Base-by-base conservation (phyloP, 2,329 filamentous ascomycete genomes). In the Macrophomina phaseolina region DNA sequence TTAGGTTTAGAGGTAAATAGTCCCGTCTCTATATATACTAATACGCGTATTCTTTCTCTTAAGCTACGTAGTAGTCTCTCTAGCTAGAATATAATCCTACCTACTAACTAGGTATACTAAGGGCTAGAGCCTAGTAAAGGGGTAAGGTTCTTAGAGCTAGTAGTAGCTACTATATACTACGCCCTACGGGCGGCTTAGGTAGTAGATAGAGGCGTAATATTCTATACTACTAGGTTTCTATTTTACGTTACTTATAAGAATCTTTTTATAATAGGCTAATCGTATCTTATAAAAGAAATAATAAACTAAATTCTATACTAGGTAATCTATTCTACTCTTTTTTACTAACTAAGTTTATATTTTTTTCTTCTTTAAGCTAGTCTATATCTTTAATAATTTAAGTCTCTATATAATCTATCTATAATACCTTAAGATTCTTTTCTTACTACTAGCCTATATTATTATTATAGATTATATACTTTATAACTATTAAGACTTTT, bases 181-280 rank as follows among this genome's bases (percentile, higher is more conserved):
- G 52, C 30, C 52, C 52, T 14, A 32, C 52, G 52, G 52, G 52
- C 5, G 18, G 32, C n/a, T 32, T 18, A 38, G 36, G 36, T 58
- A 28, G 28, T 28, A 14, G 42, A 12, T 16, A 58, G 36, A 36
- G 55, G 36, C 40, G 12, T 12, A 58, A 58, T n/a, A 42, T 36
- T 36, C 36, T 58, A 58, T 23, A 58, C 36, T 23, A 58, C 55
- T 23, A 58, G 55, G 55, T 45, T 8, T n/a, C 55, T 8, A 36
- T 58, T 58, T 42, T n/a, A 36, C 5, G 34, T 58, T 58, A 36
- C 55, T n/a, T 56, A 14, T 58, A 58, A 58, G 55, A 34, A n/a
- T 58, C 55, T 58, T 16, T 36, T 32, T 23, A 58, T 58, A 23
- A 58, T 34, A 45, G 55, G 55, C 36, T n/a, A 36, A 58, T 34